Percentiles rank a stretch among this genome's conserved stretches.
Conservation (phyloP, 148 eudicot species). For the Amaranthus cruentus region DNA sequence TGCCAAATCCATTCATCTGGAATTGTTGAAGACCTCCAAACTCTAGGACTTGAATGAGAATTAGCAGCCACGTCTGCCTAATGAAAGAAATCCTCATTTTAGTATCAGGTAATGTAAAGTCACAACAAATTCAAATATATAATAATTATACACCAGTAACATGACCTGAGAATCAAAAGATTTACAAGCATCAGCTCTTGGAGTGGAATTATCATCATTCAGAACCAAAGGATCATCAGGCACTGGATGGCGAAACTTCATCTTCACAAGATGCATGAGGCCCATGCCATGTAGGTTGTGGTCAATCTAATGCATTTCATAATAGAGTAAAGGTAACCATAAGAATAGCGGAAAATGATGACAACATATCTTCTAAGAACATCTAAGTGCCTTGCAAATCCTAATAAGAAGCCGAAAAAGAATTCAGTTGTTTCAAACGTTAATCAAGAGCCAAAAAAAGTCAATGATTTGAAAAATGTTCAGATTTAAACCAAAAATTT, state of each 20-base stretch:
- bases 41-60: constrained; percentile 26
- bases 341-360: not conserved
- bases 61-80: constrained; percentile 58
- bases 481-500: not conserved
- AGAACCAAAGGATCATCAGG: constrained; percentile 37
- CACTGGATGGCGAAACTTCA: constrained; percentile 77
- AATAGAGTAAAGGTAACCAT: constrained; percentile 8
- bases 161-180: constrained; percentile 55
- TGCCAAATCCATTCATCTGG: constrained; percentile 81
- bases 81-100: constrained; percentile 21
- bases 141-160: not conserved
- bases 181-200: constrained; percentile 19
- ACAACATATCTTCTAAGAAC: not conserved
- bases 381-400: not conserved
- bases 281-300: constrained; percentile 95
- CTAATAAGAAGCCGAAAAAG: not conserved
- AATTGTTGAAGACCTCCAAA: constrained; percentile 72
- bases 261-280: constrained; percentile 73
- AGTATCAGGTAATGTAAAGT: not conserved
- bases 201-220: constrained; percentile 14
- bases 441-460: not conserved
- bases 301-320: constrained; percentile 51
- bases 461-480: not conserved
- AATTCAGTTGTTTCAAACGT: not conserved
- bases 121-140: not conserved